Conservation (phyloP, 1,139 yeast species). For the Pichia sp. region DNA sequence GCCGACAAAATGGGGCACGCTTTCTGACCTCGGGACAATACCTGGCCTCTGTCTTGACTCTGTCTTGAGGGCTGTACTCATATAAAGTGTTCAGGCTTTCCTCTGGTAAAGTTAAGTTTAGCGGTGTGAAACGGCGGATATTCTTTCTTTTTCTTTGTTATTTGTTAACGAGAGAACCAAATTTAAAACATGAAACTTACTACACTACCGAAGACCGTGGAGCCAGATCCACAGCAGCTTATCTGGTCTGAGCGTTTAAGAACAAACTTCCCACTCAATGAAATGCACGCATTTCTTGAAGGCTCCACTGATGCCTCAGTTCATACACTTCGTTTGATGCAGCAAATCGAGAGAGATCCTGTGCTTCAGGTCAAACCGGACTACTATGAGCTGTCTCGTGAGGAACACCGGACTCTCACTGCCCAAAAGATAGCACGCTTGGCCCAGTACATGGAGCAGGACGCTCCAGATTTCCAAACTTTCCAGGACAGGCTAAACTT, state of each 20-base stretch:
- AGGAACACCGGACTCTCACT: slow-evolving; percentile 42
- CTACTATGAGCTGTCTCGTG: slow-evolving; percentile 40
- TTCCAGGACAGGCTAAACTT: slow-evolving; percentile 41
- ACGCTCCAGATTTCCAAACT: slow-evolving; percentile 33
- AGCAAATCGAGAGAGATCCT: slow-evolving; percentile 50
- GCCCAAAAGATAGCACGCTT: slow-evolving; percentile 43
- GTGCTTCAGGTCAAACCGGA: slow-evolving; percentile 38
- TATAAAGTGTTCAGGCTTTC: background rate
- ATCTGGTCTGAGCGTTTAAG: slow-evolving; percentile 37
- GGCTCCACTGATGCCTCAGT: slow-evolving; percentile 39
- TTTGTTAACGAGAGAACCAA: background rate
- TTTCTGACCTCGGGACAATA: slow-evolving; percentile 4
- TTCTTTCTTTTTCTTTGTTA: background rate
- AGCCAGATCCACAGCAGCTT: slow-evolving; percentile 39
- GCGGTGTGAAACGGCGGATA: too few relatives aligned
- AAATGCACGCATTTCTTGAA: slow-evolving; percentile 47
- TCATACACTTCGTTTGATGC: slow-evolving; percentile 36
- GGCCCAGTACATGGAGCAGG: slow-evolving; percentile 43
- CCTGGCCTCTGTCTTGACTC: background rate
- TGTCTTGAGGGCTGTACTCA: background rate
- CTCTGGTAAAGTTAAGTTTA: background rate
- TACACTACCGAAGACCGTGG: slow-evolving; percentile 21
- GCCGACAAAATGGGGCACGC: background rate
- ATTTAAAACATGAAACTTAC: slow-evolving; percentile 21
- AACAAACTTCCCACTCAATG: slow-evolving; percentile 38